Evolutionary conservation across 352 stramenopile species (phyloP).

Genomic region (Phytopythium vexans): DNA sequence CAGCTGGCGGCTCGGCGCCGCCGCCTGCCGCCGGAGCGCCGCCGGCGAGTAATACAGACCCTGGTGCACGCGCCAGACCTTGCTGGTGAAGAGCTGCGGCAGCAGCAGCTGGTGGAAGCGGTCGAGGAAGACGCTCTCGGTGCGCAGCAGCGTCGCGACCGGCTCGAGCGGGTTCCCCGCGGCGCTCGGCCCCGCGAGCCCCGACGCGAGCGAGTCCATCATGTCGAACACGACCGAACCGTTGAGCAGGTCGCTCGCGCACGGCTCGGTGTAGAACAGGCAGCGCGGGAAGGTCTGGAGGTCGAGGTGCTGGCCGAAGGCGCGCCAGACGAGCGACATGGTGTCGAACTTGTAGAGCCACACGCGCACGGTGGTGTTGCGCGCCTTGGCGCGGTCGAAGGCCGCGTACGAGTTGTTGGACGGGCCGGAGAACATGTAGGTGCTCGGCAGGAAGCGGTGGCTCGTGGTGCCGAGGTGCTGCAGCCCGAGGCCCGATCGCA

Average conservation of each 20-base stretch:
- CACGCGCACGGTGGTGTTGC: constrained; percentile 6
- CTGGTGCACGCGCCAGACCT: constrained; percentile 32
- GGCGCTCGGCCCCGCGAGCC: background rate
- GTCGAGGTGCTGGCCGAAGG: constrained; percentile 18
- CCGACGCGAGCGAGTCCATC: constrained; percentile 27
- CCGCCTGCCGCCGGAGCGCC: background rate
- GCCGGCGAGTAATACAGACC: constrained; percentile 8
- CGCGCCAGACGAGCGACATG: constrained; percentile 23
- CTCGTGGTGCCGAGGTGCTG: no score
- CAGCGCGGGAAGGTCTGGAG: constrained; percentile 20
- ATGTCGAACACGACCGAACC: constrained; percentile 23
- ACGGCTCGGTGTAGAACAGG: constrained; percentile 22
- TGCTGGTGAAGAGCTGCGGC: constrained; percentile 24
- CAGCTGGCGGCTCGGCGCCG: no score
- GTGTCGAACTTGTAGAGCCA: constrained; percentile 45
- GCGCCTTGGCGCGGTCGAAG: background rate
- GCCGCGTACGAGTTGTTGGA: no score
- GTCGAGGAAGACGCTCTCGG: constrained; percentile 28
- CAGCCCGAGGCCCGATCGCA: no score
- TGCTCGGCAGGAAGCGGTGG: no score
- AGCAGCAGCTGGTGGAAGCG: constrained; percentile 39
- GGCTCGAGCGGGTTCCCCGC: background rate
- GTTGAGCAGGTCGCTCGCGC: constrained; percentile 7
- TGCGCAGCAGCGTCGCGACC: constrained; percentile 10
- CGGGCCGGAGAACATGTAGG: no score